Conservation (phyloP, 2,329 filamentous ascomycete species). For the Exserohilum rostratum region DNA sequence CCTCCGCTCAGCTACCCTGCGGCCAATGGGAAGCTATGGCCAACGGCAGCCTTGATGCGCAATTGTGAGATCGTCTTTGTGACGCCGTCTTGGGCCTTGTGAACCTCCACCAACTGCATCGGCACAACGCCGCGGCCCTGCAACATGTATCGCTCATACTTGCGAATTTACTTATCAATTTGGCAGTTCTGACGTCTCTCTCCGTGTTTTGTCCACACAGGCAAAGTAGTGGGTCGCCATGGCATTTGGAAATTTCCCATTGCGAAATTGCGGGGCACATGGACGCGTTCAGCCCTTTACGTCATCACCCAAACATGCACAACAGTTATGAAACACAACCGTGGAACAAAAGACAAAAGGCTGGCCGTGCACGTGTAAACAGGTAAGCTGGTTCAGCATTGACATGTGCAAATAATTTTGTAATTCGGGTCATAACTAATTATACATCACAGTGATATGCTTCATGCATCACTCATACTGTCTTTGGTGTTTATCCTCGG, state of each 20-base stretch:
- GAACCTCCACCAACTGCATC: slow-evolving; percentile 1
- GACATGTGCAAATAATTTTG: neutral
- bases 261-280: slow-evolving; percentile 10
- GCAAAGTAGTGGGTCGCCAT: slow-evolving; percentile 20
- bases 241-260: slow-evolving; percentile 40
- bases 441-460: slow-evolving; percentile 2
- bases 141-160: neutral
- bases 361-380: no score
- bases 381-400: neutral
- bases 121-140: neutral
- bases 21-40: slow-evolving; percentile 30
- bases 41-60: slow-evolving; percentile 23
- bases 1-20: slow-evolving; percentile 10
- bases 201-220: neutral
- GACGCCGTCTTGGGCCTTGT: slow-evolving; percentile 13
- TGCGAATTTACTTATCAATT: neutral
- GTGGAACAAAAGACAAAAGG: neutral
- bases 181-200: neutral
- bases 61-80: slow-evolving; percentile 28
- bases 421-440: neutral
- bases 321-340: slow-evolving; percentile 20
- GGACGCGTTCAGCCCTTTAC: slow-evolving; percentile 14
- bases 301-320: slow-evolving; percentile 22
- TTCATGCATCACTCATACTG: neutral
- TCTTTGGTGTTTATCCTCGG: neutral